These are phyloP conservation scores for Candida insectorum DNA, from an alignment of 805 yeast genomes.

Conservation along the genomic window DNA sequence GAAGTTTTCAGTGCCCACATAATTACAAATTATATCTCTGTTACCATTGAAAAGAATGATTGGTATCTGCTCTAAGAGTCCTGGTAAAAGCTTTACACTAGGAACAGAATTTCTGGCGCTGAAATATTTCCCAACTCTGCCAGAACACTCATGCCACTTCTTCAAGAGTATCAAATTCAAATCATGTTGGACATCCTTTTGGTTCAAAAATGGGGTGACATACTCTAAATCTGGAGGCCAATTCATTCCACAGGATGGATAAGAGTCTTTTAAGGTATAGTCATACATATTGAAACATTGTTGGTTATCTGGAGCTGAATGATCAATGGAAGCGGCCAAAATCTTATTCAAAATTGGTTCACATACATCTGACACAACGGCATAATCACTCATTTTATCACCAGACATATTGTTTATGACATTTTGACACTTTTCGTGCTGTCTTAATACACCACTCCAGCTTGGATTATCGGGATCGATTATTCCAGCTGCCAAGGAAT, in stretches of 20 bases:
- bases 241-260: constrained; percentile 85
- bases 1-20: constrained; percentile 66
- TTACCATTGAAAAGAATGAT: constrained; percentile 82
- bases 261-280: constrained; percentile 62
- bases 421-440: constrained; percentile 62
- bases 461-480: constrained; percentile 39
- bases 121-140: constrained; percentile 51
- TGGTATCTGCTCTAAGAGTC: constrained; percentile 53
- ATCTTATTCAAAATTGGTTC: constrained; percentile 44
- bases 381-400: constrained; percentile 16
- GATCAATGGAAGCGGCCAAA: constrained; percentile 28
- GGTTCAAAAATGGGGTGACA: constrained; percentile 50
- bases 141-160: constrained; percentile 78
- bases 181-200: constrained; percentile 43
- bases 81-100: constrained; percentile 65
- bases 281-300: constrained; percentile 85
- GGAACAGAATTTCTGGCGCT: constrained; percentile 54
- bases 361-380: constrained; percentile 36
- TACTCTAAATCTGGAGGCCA: constrained; percentile 73
- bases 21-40: constrained; percentile 85
- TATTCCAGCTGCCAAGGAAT: constrained; percentile 56
- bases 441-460: constrained; percentile 40
- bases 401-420: constrained; percentile 30
- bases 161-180: constrained; percentile 44
- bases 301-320: constrained; percentile 26